Conservation (phyloP, 2,329 filamentous ascomycete species). For the Microsporum ferrugineum region DNA sequence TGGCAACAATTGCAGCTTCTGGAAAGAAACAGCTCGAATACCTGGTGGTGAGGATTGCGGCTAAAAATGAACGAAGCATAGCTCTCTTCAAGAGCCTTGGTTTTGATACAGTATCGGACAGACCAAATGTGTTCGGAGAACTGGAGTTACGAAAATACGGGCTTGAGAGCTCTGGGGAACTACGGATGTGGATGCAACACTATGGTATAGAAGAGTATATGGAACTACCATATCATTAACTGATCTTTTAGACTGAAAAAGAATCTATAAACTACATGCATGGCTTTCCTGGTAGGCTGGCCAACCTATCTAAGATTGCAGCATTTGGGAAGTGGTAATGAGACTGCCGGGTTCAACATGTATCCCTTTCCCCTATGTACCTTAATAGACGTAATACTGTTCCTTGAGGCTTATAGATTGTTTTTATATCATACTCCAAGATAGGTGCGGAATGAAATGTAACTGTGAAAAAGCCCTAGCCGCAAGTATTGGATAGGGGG, state of each 20-base stretch:
- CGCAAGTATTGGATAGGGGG: background rate
- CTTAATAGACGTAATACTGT: background rate
- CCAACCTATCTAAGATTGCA: background rate
- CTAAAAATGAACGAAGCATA: conserved; percentile 46
- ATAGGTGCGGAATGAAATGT: background rate
- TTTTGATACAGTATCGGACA: conserved; percentile 41
- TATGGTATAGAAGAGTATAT: conserved; percentile 28
- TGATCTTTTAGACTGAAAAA: background rate
- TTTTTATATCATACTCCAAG: background rate
- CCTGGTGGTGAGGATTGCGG: conserved; percentile 51
- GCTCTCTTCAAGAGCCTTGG: conserved; percentile 49
- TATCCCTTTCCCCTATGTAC: too few relatives aligned
- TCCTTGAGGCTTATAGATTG: background rate
- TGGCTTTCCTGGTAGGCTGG: background rate
- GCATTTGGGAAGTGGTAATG: too few relatives aligned
- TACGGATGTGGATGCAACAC: conserved; percentile 20
- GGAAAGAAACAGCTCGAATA: conserved; percentile 25
- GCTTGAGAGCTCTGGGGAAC: conserved; percentile 18
- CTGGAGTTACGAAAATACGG: conserved; percentile 44
- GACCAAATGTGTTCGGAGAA: conserved; percentile 57
- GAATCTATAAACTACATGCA: background rate
- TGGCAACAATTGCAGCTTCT: conserved; percentile 1
- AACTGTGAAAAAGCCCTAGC: background rate
- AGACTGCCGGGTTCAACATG: too few relatives aligned
- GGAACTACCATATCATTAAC: conserved; percentile 17